These are phyloP conservation scores for Dysphania ambrosioides DNA, from an alignment of 148 eudicot genomes.

Conservation along the genomic window DNA sequence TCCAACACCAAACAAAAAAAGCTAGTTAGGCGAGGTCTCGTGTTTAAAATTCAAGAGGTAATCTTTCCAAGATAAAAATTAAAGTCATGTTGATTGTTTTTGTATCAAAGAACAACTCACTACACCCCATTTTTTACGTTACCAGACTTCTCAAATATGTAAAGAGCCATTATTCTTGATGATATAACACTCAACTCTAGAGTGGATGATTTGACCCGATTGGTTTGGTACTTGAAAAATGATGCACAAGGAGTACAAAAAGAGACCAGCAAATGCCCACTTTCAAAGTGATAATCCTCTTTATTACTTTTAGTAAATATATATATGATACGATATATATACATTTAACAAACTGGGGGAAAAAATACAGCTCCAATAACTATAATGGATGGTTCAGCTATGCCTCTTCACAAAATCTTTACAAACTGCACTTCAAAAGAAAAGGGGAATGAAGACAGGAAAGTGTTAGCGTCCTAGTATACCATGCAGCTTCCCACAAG, in stretches of 20 bases:
- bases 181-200: not conserved
- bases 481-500: slow-evolving; percentile 3
- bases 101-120: not conserved
- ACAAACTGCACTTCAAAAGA: slow-evolving; percentile 13
- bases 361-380: not conserved
- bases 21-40: too few species aligned
- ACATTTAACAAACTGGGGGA: slow-evolving; percentile 14
- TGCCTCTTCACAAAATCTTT: slow-evolving; percentile 19
- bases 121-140: not conserved
- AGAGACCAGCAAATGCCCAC: not conserved
- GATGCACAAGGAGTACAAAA: not conserved
- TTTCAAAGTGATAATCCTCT: not conserved
- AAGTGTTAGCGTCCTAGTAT: slow-evolving; percentile 14
- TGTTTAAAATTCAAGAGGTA: too few species aligned
- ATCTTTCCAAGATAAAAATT: too few species aligned
- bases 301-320: not conserved
- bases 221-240: not conserved
- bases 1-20: too few species aligned
- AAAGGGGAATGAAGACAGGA: not conserved
- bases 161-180: not conserved
- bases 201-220: not conserved
- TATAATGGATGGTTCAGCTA: not conserved
- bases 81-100: not conserved
- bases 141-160: not conserved
- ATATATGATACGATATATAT: not conserved